phyloP scores from a whole-genome alignment of 2,329 filamentous ascomycete species.

The Metarhizium album region DNA sequence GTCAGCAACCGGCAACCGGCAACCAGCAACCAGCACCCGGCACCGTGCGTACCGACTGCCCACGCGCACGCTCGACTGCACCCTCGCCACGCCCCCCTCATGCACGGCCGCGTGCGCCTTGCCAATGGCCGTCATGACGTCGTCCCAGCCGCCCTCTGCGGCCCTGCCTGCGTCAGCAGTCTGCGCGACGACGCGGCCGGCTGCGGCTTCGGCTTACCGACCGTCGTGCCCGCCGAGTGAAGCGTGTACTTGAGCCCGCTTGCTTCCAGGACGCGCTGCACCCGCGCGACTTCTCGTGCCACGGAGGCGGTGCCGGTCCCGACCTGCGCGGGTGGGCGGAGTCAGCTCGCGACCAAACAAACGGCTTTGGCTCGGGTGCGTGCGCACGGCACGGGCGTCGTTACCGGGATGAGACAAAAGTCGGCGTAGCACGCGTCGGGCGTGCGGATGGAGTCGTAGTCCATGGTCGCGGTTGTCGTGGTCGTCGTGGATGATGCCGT shows the following conservation, averaged over 20 bases:
- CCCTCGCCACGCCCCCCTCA: constrained; percentile 62
- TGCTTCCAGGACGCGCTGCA: constrained; percentile 73
- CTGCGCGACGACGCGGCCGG: too few species aligned
- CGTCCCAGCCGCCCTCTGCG: constrained; percentile 81
- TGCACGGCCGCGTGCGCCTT: constrained; percentile 75
- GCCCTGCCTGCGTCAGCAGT: too few species aligned
- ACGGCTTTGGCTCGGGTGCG: too few species aligned
- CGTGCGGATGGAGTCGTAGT: constrained; percentile 45
- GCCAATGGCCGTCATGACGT: constrained; percentile 76
- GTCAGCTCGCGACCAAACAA: too few species aligned
- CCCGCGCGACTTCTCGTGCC: constrained; percentile 74
- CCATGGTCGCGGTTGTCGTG: constrained; percentile 23
- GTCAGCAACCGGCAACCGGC: background rate
- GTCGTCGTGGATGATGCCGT: background rate
- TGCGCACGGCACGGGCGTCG: too few species aligned
- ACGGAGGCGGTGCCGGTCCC: constrained; percentile 70
- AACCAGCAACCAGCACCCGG: background rate
- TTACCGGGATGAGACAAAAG: constrained; percentile 63
- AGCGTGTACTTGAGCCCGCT: constrained; percentile 77
- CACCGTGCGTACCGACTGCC: constrained; percentile 51
- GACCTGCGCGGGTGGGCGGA: constrained; percentile 47
- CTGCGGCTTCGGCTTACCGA: constrained; percentile 71
- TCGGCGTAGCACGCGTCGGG: constrained; percentile 73
- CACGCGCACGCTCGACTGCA: constrained; percentile 82
- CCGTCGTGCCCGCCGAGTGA: constrained; percentile 88